These are phyloP conservation scores for Trypanosoma boissoni DNA, from an alignment of 208 protist genomes.

Conservation along the genomic window DNA sequence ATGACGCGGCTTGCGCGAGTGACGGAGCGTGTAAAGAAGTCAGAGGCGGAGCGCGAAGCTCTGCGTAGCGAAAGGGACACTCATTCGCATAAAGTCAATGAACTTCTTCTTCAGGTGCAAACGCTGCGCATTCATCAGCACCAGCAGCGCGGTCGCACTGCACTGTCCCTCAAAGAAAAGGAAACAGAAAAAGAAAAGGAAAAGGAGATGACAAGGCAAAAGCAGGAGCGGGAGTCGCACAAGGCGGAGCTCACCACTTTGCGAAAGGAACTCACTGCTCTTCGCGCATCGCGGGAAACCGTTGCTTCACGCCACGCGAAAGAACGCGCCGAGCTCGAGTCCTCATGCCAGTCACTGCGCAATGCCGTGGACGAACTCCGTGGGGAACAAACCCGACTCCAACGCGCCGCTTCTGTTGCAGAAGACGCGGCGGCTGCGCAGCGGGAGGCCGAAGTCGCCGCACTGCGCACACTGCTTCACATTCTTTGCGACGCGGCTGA, in stretches of 20 bases:
- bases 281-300: slow-evolving; percentile 21
- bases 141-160: neutral
- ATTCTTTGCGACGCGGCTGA: slow-evolving; percentile 13
- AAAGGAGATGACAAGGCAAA: neutral
- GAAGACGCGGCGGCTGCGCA: slow-evolving; percentile 22
- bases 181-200: slow-evolving; percentile 13
- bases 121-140: slow-evolving; percentile 15
- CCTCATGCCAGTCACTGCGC: slow-evolving; percentile 11
- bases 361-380: slow-evolving; percentile 12
- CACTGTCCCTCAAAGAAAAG: slow-evolving; percentile 8
- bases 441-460: slow-evolving; percentile 18
- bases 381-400: neutral
- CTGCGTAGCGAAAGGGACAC: slow-evolving; percentile 22
- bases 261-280: slow-evolving; percentile 14
- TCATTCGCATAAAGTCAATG: slow-evolving; percentile 25
- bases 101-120: slow-evolving; percentile 33
- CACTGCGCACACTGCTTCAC: slow-evolving; percentile 27
- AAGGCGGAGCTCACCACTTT: slow-evolving; percentile 16
- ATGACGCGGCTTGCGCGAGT: slow-evolving; percentile 3
- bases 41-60: slow-evolving; percentile 17
- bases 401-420: slow-evolving; percentile 18
- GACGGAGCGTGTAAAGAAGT: slow-evolving; percentile 20
- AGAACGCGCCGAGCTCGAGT: slow-evolving; percentile 25
- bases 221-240: too few species aligned
- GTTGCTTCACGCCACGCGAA: slow-evolving; percentile 26